Conservation (phyloP, 495 filamentous ascomycete species). For the Acidiella bohemica region DNA sequence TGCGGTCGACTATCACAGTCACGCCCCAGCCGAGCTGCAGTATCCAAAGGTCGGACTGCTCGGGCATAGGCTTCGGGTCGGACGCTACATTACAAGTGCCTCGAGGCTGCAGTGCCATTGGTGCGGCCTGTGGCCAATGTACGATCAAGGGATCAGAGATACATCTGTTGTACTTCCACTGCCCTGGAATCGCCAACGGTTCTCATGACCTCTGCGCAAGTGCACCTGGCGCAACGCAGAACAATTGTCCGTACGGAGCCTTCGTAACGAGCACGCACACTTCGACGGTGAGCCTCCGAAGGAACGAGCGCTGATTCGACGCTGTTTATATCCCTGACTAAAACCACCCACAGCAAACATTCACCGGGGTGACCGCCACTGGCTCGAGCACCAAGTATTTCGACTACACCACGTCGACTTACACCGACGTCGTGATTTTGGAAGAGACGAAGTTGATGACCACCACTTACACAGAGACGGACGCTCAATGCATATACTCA, state of each 20-base stretch:
- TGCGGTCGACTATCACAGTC: neutral
- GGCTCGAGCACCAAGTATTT: neutral
- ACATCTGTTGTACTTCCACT: neutral
- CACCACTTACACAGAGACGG: neutral
- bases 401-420: neutral
- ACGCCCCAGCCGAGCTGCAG: neutral
- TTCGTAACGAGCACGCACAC: neutral
- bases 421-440: neutral
- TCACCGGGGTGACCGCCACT: neutral
- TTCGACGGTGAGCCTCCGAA: neutral
- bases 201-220: neutral
- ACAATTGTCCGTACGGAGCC: neutral
- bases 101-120: neutral
- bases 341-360: no score
- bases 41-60: neutral
- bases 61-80: neutral
- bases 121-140: neutral
- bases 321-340: no score
- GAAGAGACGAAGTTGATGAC: neutral
- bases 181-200: neutral
- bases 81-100: neutral
- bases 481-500: neutral
- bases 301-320: no score
- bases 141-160: slow-evolving; percentile 3
- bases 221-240: neutral